Base-by-base conservation (phyloP, 202 grass and related monocot species). In the Tripidium arundinaceum region DNA sequence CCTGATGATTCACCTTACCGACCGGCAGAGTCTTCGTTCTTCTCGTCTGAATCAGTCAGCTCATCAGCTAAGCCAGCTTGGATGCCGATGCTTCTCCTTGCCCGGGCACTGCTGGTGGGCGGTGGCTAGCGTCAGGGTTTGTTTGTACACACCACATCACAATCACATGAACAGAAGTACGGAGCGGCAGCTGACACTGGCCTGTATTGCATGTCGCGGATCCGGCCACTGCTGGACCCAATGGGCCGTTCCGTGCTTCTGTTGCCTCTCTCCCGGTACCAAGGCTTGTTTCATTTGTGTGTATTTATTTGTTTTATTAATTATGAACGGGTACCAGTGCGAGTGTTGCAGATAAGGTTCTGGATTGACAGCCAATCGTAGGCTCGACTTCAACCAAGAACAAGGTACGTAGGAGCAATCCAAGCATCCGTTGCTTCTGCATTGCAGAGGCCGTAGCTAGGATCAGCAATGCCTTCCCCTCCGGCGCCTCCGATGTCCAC, bases 401-500 rank as follows among this genome's bases (percentile, higher is more conserved):
- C 58, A 34, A 14, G 58, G 25, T 46, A 60, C 57, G 57, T 22
- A 55, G 2, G 50, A 55, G 50, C 50, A n/a, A 21, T 2, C 57
- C 15, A 19, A 18, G 37, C n/a, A 43, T n/a, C 18, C 11, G 5
- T 66, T 11, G 46, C 43, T 5, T 12, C 46, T 25, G 62, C 58
- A 2, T 36, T 26, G 40, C 67, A 36, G 58, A 47, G 55, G 42
- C 4, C 66, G 55, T 21, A 34, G 38, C 29, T 1, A 41, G 78
- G 37, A 43, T 34, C 52, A 57, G 15, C 65, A 5, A 82, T 87
- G 85, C 65, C 79, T 26, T 52, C 43, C 22, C 73, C 84, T 50
- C 18, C 43, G 19, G 43, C 68, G 28, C 79, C 78, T 40, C 39
- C 29, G 28, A 54, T 64, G 84, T 85, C 83, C n/a, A 84, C 78